These are phyloP conservation scores for Aspergillus texensis DNA, from an alignment of 2,329 filamentous ascomycete species.

Conservation along the genomic window DNA sequence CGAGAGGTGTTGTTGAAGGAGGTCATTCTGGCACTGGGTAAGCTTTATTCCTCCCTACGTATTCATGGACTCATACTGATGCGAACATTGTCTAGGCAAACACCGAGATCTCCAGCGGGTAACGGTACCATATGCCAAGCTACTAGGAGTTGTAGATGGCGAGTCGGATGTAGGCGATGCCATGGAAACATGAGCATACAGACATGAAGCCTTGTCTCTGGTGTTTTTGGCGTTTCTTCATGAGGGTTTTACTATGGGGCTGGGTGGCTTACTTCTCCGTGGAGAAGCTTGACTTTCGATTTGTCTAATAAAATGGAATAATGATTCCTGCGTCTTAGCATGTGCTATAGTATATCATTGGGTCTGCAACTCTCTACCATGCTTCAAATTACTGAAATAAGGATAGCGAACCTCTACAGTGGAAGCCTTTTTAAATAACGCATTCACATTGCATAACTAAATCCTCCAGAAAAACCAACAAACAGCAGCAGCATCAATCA, in stretches of 20 bases:
- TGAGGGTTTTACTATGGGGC: not conserved
- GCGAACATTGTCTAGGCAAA: constrained; percentile 66
- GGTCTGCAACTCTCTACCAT: not conserved
- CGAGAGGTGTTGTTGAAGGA: constrained; percentile 84
- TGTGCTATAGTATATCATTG: not conserved
- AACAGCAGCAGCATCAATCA: not conserved
- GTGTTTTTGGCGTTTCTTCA: constrained; percentile 10
- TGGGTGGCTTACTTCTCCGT: constrained; percentile 3
- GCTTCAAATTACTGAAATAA: not conserved
- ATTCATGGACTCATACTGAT: constrained; percentile 6
- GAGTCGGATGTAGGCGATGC: constrained; percentile 35
- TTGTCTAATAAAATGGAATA: not conserved
- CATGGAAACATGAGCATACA: constrained; percentile 37
- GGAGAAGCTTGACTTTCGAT: not conserved
- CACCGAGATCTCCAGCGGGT: constrained; percentile 91
- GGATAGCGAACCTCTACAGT: not conserved
- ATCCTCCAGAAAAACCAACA: not conserved
- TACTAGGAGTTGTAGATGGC: constrained; percentile 62
- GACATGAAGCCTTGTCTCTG: not conserved
- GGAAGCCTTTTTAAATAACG: not conserved
- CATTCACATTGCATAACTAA: not conserved
- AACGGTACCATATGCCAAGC: constrained; percentile 89
- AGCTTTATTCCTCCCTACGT: constrained; percentile 32
- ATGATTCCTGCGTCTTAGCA: not conserved
- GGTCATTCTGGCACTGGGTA: constrained; percentile 90